These are phyloP conservation scores for Thalia dealbata DNA, from an alignment of 176 grass and related monocot genomes.

Conservation along the genomic window DNA sequence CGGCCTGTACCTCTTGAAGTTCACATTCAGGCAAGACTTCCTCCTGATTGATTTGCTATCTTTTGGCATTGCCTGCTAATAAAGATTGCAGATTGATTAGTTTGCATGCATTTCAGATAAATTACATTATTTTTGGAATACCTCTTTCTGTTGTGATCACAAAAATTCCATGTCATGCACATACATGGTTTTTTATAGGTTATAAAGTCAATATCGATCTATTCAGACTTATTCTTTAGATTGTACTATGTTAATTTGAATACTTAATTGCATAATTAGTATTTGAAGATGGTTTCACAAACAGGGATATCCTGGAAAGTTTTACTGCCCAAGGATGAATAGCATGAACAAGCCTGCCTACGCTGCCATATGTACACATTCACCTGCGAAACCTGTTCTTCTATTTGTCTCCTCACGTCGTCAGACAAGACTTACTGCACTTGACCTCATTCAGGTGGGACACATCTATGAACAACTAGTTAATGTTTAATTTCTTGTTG, in stretches of 20 bases:
- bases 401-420: slow-evolving; percentile 97
- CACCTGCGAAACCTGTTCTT: slow-evolving; percentile 88
- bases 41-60: neutral
- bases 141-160: neutral
- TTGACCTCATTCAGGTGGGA: slow-evolving; percentile 94
- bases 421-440: slow-evolving; percentile 95
- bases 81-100: neutral
- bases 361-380: slow-evolving; percentile 97
- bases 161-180: neutral
- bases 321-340: slow-evolving; percentile 99
- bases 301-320: slow-evolving; percentile 98
- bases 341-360: slow-evolving; percentile 99
- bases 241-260: neutral
- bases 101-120: neutral
- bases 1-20: slow-evolving; percentile 98
- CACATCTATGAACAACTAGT: slow-evolving; percentile 12
- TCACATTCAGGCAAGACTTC: slow-evolving; percentile 61
- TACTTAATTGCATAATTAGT: neutral
- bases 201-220: neutral
- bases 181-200: neutral
- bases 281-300: slow-evolving; percentile 2
- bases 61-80: neutral
- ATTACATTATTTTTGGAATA: neutral
- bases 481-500: neutral
- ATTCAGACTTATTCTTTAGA: neutral